Evolutionary conservation across 2,329 filamentous ascomycete species (phyloP).

Genomic region (Aspergillus neoniger): DNA sequence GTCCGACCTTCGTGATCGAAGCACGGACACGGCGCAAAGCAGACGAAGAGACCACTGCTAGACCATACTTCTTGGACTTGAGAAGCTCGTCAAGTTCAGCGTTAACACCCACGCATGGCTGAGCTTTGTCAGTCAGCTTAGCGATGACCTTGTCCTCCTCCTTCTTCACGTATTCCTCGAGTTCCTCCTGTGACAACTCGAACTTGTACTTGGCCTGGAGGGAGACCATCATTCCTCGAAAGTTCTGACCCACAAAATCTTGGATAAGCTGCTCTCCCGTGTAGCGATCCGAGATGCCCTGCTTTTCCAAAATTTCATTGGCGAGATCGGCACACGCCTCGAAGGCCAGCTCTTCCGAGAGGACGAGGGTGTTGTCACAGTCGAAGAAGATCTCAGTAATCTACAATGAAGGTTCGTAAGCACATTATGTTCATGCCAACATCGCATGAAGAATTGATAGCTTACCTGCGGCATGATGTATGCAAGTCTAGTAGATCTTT

Average conservation of each 20-base stretch:
- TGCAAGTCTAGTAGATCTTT: conserved; percentile 1
- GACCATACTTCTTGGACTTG: conserved; percentile 63
- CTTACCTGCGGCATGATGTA: conserved; percentile 40
- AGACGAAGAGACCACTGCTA: conserved; percentile 80
- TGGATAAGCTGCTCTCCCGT: conserved; percentile 75
- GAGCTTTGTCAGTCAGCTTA: conserved; percentile 69
- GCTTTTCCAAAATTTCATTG: conserved; percentile 76
- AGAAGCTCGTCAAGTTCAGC: conserved; percentile 67
- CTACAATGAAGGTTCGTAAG: conserved; percentile 37
- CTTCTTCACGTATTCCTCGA: conserved; percentile 70
- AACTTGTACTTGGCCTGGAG: conserved; percentile 78
- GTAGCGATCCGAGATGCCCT: conserved; percentile 68
- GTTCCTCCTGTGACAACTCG: conserved; percentile 65
- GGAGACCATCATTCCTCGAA: conserved; percentile 82
- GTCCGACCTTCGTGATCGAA: conserved; percentile 74
- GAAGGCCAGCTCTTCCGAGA: conserved; percentile 88
- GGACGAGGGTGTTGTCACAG: conserved; percentile 84
- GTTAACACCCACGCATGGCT: conserved; percentile 69
- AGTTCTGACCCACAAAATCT: conserved; percentile 92
- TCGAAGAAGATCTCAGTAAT: conserved; percentile 75
- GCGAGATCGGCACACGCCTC: conserved; percentile 86
- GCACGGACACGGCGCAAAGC: conserved; percentile 77
- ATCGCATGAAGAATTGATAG: neutral
- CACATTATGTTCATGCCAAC: conserved; percentile 8
- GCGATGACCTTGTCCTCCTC: conserved; percentile 84